A percentile compares a stretch with the other conserved stretches of the same genome.
These are phyloP conservation scores for Cryptococcus sp. DNA, from an alignment of 1,284 basidiomycete species.

Conservation along the genomic window DNA sequence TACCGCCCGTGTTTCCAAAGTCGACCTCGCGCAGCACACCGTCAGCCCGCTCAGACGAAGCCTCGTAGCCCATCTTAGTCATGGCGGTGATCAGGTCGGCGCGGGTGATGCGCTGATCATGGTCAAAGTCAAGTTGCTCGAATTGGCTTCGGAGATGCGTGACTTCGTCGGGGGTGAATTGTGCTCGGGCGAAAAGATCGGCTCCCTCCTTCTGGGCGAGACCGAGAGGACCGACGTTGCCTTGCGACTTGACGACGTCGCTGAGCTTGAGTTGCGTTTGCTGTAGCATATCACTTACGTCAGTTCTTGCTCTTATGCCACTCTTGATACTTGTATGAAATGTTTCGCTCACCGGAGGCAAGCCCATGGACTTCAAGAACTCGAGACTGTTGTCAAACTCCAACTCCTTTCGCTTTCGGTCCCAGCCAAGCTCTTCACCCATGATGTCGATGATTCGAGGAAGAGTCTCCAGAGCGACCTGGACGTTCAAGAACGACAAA, in stretches of 20 bases:
- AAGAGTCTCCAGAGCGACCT: slow-evolving; percentile 79
- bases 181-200: slow-evolving; percentile 59
- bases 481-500: slow-evolving; percentile 89
- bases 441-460: slow-evolving; percentile 90
- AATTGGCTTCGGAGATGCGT: slow-evolving; percentile 65
- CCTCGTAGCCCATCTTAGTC: slow-evolving; percentile 45
- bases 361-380: slow-evolving; percentile 76
- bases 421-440: slow-evolving; percentile 82
- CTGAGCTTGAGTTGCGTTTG: slow-evolving; percentile 44
- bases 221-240: slow-evolving; percentile 37
- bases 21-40: slow-evolving; percentile 76
- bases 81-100: slow-evolving; percentile 51
- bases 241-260: slow-evolving; percentile 41
- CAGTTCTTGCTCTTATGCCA: slow-evolving; percentile 4
- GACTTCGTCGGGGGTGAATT: slow-evolving; percentile 71
- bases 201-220: slow-evolving; percentile 48
- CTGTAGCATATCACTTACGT: slow-evolving; percentile 13
- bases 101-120: slow-evolving; percentile 50
- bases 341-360: slow-evolving; percentile 57
- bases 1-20: slow-evolving; percentile 59
- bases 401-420: slow-evolving; percentile 59
- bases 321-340: neutral
- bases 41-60: slow-evolving; percentile 60
- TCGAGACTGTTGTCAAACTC: slow-evolving; percentile 65
- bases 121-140: slow-evolving; percentile 53